Conservation (phyloP, 305 asterid species). For the Rubia peregrina region DNA sequence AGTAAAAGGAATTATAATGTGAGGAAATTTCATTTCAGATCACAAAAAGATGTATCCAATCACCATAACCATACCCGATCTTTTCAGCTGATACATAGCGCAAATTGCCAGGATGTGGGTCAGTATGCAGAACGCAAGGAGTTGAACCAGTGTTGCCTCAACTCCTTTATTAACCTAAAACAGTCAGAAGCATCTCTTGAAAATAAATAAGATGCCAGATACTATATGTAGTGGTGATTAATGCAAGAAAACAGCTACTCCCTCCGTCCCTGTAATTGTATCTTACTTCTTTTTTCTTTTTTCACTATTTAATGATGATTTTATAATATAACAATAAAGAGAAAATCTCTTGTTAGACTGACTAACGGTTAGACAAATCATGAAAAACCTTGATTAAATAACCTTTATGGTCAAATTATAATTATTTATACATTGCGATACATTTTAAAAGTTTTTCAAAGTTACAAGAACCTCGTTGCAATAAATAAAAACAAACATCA, state of each 20-base stretch:
- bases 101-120: conserved; percentile 96
- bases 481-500: too few species aligned
- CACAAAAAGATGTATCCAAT: conserved; percentile 8
- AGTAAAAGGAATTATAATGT: conserved; percentile 9
- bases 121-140: conserved; percentile 90
- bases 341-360: too few species aligned
- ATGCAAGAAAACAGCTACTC: conserved; percentile 2
- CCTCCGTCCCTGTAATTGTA: too few species aligned
- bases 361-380: too few species aligned
- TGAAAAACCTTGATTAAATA: too few species aligned
- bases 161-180: conserved; percentile 88
- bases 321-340: too few species aligned
- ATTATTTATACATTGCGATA: too few species aligned
- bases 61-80: conserved; percentile 62
- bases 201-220: conserved; percentile 6
- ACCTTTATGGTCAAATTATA: too few species aligned
- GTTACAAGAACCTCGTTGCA: too few species aligned
- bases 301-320: too few species aligned
- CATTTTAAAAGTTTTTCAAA: too few species aligned
- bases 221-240: background rate
- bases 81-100: conserved; percentile 64
- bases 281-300: too few species aligned
- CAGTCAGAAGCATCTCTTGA: conserved; percentile 19
- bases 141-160: conserved; percentile 85
- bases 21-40: background rate